Evolutionary conservation across 257 asterid genomes (phyloP), one percentile per base, ranked within the genome.

Genomic region (Lycium ferocissimum): DNA sequence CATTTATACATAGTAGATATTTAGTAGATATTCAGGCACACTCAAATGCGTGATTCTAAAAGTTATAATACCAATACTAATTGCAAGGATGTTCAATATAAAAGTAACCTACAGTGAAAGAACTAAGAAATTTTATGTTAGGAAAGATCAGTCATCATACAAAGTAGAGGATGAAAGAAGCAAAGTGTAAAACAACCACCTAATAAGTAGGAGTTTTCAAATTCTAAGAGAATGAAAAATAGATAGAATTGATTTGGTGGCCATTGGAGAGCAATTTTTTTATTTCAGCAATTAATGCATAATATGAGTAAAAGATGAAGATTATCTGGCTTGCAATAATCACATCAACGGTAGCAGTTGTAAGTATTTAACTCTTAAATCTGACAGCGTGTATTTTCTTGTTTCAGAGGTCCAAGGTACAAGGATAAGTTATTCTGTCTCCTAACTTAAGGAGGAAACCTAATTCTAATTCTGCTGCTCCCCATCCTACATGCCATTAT

Each of bases 11-110:
- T 9, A 18, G 14, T 78, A 53, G 49, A 33, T 78, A 78, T 51
- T 78, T 9, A 18, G 14, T 78, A 53, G 49, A 33, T 78, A 78
- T 51, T 78, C 82, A 78, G 65, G 49, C 49, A 53, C 82, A 53
- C 65, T 54, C 53, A 14, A 20, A 26, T 33, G 66, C 33, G 9
- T 14, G 51, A 78, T 15, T 9, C 49, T 4, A 78, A 49, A 22
- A 72, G 61, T 49, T 26, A 76, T 8, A 76, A 76, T 51, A 76
- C 20, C n/a, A 75, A 6, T 1, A 49, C 13, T 75, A 20, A 73
- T 6, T 73, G 40, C 80, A 73, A 6, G 58, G 43, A 22, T 75
- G 62, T 49, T 75, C 57, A 51, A 51, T 45, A 76, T 63, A 33
- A 59, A 37, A 35, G 79, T 49, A 76, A 9, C 72, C 12, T 20